Evolutionary conservation across 345 rosid genomes (phyloP).

Genomic region (Eucalyptus rudis): DNA sequence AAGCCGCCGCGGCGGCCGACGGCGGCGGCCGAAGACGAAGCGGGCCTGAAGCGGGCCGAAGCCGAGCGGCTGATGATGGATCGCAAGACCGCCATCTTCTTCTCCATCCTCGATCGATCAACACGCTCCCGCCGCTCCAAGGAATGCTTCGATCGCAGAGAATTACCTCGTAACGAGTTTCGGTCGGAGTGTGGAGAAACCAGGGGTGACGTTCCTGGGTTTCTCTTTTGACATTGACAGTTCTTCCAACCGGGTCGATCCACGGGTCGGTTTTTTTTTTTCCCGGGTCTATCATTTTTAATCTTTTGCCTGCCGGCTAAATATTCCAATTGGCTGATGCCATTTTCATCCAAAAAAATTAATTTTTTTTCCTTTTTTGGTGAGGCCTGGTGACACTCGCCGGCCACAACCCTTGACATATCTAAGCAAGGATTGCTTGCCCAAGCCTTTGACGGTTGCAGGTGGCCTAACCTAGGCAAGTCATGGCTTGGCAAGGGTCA

Average conservation of each 20-base stretch:
- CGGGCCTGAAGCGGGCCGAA: constrained; percentile 4
- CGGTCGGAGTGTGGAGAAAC: neutral
- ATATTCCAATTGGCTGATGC: no score
- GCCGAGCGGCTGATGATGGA: constrained; percentile 8
- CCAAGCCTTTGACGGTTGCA: accelerated
- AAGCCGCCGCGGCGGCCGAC: neutral
- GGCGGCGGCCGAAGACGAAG: constrained; percentile 3
- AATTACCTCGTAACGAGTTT: neutral
- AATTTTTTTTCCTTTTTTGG: no score
- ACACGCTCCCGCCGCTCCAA: neutral
- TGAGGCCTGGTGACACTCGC: accelerated
- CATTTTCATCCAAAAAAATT: no score
- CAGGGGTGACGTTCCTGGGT: neutral
- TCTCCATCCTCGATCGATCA: neutral
- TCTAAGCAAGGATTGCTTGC: no score
- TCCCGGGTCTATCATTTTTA: neutral
- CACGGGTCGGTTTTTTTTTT: neutral
- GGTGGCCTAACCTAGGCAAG: no score
- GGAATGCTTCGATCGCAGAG: neutral
- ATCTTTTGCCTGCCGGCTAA: neutral
- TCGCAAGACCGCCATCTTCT: constrained; percentile 11
- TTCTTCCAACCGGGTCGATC: neutral
- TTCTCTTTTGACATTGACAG: neutral
- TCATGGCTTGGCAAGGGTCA: accelerated
- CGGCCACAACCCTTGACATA: accelerated